phyloP scores from a whole-genome alignment of 768 basidiomycete genomes.

The Lanmaoa rubissima region DNA sequence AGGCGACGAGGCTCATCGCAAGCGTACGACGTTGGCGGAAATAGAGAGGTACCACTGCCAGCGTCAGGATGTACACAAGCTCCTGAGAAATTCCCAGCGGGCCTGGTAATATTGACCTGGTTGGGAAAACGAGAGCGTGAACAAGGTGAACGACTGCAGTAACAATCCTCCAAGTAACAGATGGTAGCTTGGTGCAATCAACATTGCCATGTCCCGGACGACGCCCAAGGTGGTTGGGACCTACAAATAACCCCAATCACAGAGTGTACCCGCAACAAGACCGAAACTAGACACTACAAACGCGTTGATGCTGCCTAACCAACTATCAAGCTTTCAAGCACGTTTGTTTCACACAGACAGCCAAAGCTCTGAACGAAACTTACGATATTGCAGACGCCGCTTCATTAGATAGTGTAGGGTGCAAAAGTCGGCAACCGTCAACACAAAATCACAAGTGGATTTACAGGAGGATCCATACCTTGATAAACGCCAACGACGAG shows the following conservation, averaged over 20 bases:
- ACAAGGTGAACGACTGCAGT: conserved; percentile 41
- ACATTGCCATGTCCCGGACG: neutral
- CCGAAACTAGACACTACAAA: conserved; percentile 39
- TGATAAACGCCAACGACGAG: too few relatives aligned
- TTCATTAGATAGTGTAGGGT: conserved; percentile 35
- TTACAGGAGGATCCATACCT: too few relatives aligned
- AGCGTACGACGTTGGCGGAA: conserved; percentile 41
- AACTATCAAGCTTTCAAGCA: conserved; percentile 27
- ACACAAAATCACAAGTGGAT: neutral
- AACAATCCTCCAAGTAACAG: conserved; percentile 45
- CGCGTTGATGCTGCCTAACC: conserved; percentile 49
- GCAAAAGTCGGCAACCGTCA: conserved; percentile 35
- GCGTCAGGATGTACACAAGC: conserved; percentile 43
- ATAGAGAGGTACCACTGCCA: conserved; percentile 45
- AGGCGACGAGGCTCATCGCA: conserved; percentile 43
- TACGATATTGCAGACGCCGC: conserved; percentile 38
- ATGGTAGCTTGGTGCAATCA: conserved; percentile 35
- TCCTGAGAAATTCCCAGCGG: conserved; percentile 48
- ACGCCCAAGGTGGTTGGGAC: neutral
- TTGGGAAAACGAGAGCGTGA: conserved; percentile 45
- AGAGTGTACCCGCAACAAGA: conserved; percentile 43
- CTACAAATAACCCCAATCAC: conserved; percentile 54
- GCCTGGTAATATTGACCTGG: conserved; percentile 44
- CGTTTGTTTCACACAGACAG: neutral
- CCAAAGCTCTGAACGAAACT: conserved; percentile 6